Percentiles rank a stretch among this genome's conserved stretches.
These are phyloP conservation scores for Yamadazyma songkhlaensis DNA, from an alignment of 1,139 yeast species.

Conservation along the genomic window DNA sequence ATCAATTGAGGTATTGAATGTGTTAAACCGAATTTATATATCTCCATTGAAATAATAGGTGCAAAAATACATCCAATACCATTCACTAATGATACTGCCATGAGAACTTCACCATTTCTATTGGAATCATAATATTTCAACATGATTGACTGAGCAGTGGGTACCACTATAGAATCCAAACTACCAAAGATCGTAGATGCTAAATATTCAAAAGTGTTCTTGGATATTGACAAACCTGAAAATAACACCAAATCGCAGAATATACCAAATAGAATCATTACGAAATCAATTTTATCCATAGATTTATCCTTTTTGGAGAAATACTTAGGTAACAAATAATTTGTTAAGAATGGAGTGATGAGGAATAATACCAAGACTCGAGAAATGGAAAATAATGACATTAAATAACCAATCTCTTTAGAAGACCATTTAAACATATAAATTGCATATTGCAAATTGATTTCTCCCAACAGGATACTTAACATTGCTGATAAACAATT, in stretches of 20 bases:
- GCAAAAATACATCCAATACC: constrained; percentile 12
- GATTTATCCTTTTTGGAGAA: constrained; percentile 3
- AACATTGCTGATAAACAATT: constrained; percentile 44
- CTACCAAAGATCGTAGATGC: constrained; percentile 37
- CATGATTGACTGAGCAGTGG: constrained; percentile 33
- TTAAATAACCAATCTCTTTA: constrained; percentile 54
- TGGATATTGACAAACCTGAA: constrained; percentile 20
- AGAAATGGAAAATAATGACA: constrained; percentile 53
- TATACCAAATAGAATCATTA: constrained; percentile 29
- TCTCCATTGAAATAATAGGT: constrained; percentile 21
- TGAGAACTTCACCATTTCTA: constrained; percentile 39
- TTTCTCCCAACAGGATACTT: constrained; percentile 40
- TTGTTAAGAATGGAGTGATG: constrained; percentile 33
- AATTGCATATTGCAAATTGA: constrained; percentile 57
- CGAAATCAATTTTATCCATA: constrained; percentile 56
- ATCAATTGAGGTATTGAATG: constrained; percentile 8
- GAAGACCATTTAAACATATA: constrained; percentile 60
- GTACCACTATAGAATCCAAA: constrained; percentile 40
- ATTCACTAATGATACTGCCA: constrained; percentile 34
- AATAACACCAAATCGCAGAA: constrained; percentile 44
- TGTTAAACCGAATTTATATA: constrained; percentile 20
- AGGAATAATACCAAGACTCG: constrained; percentile 33
- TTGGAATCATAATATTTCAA: constrained; percentile 40
- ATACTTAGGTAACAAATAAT: constrained; percentile 26
- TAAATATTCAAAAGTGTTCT: constrained; percentile 17